Evolutionary conservation across 1,284 basidiomycete species (phyloP).

Genomic region (Rhodotorula sp.): DNA sequence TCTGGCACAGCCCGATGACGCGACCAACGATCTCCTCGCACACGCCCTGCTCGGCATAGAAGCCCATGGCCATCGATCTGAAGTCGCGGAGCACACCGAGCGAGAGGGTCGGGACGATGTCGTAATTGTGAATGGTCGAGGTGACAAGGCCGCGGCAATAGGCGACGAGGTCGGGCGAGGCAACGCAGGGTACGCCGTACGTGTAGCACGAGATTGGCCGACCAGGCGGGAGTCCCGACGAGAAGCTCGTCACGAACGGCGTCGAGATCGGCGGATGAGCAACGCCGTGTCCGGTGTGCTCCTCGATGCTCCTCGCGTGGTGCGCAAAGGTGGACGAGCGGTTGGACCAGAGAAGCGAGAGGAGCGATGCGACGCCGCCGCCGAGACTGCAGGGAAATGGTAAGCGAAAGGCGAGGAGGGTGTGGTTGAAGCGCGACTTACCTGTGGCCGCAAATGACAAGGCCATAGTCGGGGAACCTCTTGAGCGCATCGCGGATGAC

Average conservation of each 20-base stretch:
- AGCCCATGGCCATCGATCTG: constrained; percentile 53
- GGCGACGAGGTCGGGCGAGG: constrained; percentile 52
- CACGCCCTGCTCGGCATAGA: constrained; percentile 51
- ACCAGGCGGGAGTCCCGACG: constrained; percentile 54
- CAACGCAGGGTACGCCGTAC: constrained; percentile 51
- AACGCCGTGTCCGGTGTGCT: constrained; percentile 11
- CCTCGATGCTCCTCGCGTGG: background rate
- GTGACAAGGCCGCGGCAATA: constrained; percentile 54
- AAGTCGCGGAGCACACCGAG: constrained; percentile 55
- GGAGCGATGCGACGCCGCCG: constrained; percentile 53
- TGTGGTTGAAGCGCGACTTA: background rate
- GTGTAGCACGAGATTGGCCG: constrained; percentile 55
- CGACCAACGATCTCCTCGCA: constrained; percentile 56
- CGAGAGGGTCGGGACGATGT: constrained; percentile 52
- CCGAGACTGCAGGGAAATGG: constrained; percentile 49
- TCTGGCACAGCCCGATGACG: constrained; percentile 48
- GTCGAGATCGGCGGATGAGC: constrained; percentile 51
- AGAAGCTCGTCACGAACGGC: constrained; percentile 53
- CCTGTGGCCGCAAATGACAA: constrained; percentile 53
- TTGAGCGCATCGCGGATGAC: constrained; percentile 52
- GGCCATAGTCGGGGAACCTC: constrained; percentile 53
- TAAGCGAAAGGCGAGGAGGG: background rate
- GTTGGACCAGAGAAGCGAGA: constrained; percentile 42
- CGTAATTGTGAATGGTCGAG: constrained; percentile 52
- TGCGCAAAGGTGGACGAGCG: constrained; percentile 22